Base-by-base conservation (phyloP, 164 flowering plant species). In the Litsea cubeba region DNA sequence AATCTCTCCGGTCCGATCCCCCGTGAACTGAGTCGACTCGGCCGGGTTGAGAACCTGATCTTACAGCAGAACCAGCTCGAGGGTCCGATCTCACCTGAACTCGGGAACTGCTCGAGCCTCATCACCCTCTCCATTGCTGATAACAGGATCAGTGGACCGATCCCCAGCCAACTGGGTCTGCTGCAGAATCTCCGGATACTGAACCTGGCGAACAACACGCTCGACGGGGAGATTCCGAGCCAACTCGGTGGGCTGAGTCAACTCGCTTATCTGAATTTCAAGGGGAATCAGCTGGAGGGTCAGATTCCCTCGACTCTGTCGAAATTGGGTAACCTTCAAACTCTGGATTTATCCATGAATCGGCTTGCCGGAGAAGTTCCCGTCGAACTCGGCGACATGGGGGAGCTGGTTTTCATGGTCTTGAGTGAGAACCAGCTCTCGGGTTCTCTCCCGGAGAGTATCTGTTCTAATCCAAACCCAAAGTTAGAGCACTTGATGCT, bases 321-420 rank as follows among this genome's bases (percentile, higher is more conserved):
- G 0, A 71, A 83, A 11, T 65, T 96, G 85, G 79, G 79, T 11
- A 83, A 77, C 69, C 95, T 96, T 75, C 84, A 85, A 62, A 94
- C 40, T 70, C 90, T 95, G 17, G 99, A 95, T 77, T 81, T 95
- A 72, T 95, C 99, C 1, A 58, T 46, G n/a, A 95, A 95, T 82
- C 76, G 25, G 76, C 89, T 95, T 54, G 77, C 74, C 12, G 99
- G 97, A 23, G 81, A 75, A 40, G 81, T 95, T 50, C 97, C 94
- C 0, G 85, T 72, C 35, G 93, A 89, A 62, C 77, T 93, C 18
- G 90, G 91, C 20, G 64, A 72, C 23, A 77, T 93, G 90, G 81
- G 79, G 25, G 76, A 83, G 76, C 86, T 93, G 15, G 76, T 72
- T 24, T 85, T 40, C 87, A 50, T 95, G 86, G 93, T 91, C 8